Base-by-base conservation (phyloP, 768 basidiomycete species). In the Calvatia gigantea region DNA sequence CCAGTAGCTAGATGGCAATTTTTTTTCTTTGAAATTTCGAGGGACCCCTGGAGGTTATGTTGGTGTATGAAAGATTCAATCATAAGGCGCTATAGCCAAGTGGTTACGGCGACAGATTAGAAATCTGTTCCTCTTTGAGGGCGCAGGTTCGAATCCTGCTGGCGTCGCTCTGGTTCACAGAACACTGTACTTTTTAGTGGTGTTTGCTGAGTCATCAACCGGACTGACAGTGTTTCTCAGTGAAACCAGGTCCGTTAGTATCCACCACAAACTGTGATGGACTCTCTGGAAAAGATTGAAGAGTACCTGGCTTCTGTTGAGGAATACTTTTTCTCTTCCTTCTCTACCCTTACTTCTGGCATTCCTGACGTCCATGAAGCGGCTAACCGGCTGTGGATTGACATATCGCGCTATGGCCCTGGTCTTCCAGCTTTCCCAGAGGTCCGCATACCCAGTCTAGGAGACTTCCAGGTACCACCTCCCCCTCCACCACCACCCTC, bases 31-130 rank as follows among this genome's bases (percentile, higher is more conserved):
- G n/a, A n/a, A n/a, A n/a, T n/a, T n/a, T n/a, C n/a, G n/a, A n/a
- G n/a, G n/a, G n/a, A n/a, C n/a, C n/a, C n/a, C n/a, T n/a, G n/a
- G n/a, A n/a, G n/a, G n/a, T n/a, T n/a, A n/a, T n/a, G 80, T 82
- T 79, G 79, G 82, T 82, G 4, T 12, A 4, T 11, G 23, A 23
- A 42, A 17, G 25, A 0, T 8, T 6, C 19, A 6, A 4, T 21
- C 2, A 21, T 21, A 57, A 66, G 83, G 82, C 83, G 81, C 84
- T 82, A 84, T 85, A 84, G 83, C 84, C 80, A 84, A 84, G 83
- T 84, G 83, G 83, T 85, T 85, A 85, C 79, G 79, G 83, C 83
- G 84, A 84, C 81, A 82, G 82, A 85, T 83, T 84, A 82, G 82
- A 83, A 68, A 82, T 82, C 81, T 82, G 79, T 83, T 82, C 76